Conservation (phyloP, 306 rosid species). For the Lathyrus sativus region DNA sequence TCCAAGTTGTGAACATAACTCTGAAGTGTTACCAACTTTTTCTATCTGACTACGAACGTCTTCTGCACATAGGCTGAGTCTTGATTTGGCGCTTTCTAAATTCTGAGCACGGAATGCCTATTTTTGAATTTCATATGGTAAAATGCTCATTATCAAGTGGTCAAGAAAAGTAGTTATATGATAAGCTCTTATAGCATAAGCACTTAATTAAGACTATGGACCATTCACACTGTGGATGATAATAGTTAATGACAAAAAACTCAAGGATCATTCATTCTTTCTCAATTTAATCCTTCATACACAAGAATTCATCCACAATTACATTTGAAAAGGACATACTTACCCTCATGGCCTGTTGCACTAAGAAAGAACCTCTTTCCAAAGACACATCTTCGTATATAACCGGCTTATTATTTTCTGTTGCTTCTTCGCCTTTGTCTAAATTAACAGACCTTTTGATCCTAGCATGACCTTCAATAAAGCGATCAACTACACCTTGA, state of each 20-base stretch:
- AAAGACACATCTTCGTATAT: slow-evolving; percentile 89
- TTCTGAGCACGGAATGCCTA: slow-evolving; percentile 97
- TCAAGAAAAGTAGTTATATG: not conserved
- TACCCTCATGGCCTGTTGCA: slow-evolving; percentile 99
- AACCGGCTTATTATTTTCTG: slow-evolving; percentile 62
- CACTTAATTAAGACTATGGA: not conserved
- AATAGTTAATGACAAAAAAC: not conserved
- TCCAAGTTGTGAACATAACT: slow-evolving; percentile 95
- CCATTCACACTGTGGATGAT: not conserved
- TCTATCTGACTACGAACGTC: slow-evolving; percentile 79
- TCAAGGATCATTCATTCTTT: not conserved
- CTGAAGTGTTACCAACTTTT: slow-evolving; percentile 70
- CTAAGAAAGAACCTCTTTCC: slow-evolving; percentile 96
- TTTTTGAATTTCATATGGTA: slow-evolving; percentile 34
- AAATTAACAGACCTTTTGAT: slow-evolving; percentile 70
- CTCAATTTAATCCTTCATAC: slow-evolving; percentile 36
- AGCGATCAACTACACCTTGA: slow-evolving; percentile 82
- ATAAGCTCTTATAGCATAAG: not conserved
- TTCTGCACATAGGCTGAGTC: slow-evolving; percentile 80
- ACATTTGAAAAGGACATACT: slow-evolving; percentile 29
- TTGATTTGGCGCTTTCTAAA: slow-evolving; percentile 90
- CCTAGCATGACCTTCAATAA: slow-evolving; percentile 98
- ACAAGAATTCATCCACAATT: slow-evolving; percentile 6
- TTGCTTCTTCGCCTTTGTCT: slow-evolving; percentile 54
- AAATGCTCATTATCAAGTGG: slow-evolving; percentile 33